phyloP scores from a whole-genome alignment of 495 filamentous ascomycete species.

The Talaromyces adpressus region DNA sequence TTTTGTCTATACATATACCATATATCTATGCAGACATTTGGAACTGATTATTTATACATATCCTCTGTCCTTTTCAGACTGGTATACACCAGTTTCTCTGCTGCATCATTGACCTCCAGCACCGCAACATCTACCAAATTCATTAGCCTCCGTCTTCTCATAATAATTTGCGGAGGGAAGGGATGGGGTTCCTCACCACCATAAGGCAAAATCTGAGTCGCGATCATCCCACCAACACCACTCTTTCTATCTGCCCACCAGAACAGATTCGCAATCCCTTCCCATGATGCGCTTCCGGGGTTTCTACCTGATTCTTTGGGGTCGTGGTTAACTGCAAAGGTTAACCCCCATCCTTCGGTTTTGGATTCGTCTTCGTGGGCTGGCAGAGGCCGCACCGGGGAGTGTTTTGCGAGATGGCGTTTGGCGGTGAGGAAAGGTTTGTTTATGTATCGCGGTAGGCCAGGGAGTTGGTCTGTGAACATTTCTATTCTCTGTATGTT shows the following conservation, averaged over 20 bases:
- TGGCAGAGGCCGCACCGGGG: conserved; percentile 34
- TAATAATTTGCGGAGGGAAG: no score
- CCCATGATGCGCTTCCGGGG: conserved; percentile 43
- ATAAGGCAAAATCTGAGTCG: conserved; percentile 53
- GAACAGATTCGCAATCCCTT: conserved; percentile 53
- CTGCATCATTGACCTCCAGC: conserved; percentile 4
- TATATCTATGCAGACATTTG: not conserved
- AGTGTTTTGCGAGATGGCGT: conserved; percentile 38
- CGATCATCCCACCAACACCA: conserved; percentile 51
- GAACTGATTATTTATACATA: not conserved
- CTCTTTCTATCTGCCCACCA: conserved; percentile 56
- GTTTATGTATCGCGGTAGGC: conserved; percentile 43
- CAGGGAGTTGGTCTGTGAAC: conserved; percentile 54
- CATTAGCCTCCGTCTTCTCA: no score
- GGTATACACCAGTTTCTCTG: conserved; percentile 1
- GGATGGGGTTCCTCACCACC: conserved; percentile 14
- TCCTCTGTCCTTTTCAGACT: not conserved
- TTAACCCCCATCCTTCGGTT: conserved; percentile 55
- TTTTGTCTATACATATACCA: not conserved
- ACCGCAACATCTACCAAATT: conserved; percentile 3
- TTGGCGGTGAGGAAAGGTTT: conserved; percentile 40
- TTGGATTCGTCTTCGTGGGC: conserved; percentile 35
- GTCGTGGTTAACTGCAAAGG: conserved; percentile 41
- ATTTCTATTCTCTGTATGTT: conserved; percentile 26
- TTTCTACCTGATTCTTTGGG: conserved; percentile 40